Evolutionary conservation across 345 rosid genomes (phyloP).

Genomic region (Barbarea vulgaris): DNA sequence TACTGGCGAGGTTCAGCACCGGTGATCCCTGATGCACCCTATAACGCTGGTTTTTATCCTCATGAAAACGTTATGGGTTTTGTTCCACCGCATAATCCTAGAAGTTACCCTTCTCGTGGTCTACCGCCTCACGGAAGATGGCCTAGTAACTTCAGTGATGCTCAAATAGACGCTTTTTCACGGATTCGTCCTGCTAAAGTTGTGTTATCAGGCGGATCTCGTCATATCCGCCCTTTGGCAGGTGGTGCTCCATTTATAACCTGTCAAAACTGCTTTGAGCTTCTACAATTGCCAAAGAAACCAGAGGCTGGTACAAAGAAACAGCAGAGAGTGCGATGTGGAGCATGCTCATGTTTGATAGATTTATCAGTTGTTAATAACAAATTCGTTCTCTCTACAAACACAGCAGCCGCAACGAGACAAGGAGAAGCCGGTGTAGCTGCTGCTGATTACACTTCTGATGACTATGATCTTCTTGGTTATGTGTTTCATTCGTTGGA

Average conservation of each 20-base stretch:
- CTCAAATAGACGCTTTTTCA: constrained; percentile 54
- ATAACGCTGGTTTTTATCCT: constrained; percentile 51
- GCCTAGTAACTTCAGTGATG: constrained; percentile 60
- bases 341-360: constrained; percentile 71
- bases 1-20: constrained; percentile 52
- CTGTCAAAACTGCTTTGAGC: constrained; percentile 78
- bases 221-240: constrained; percentile 58
- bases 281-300: constrained; percentile 70
- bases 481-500: constrained; percentile 82
- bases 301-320: constrained; percentile 45
- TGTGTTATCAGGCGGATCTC: constrained; percentile 53
- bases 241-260: constrained; percentile 87
- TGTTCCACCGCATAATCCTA: constrained; percentile 51
- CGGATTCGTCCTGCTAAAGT: constrained; percentile 59
- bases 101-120: constrained; percentile 46
- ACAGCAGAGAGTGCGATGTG: constrained; percentile 66
- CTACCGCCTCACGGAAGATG: constrained; percentile 57
- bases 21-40: constrained; percentile 51
- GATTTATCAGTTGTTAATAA: constrained; percentile 48
- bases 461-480: constrained; percentile 79
- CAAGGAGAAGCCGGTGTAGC: constrained; percentile 46
- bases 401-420: constrained; percentile 35
- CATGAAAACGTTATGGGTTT: constrained; percentile 54
- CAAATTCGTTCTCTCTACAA: constrained; percentile 55
- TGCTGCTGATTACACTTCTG: constrained; percentile 72